A percentile compares a stretch with the other conserved stretches of the same genome.
Conservation (phyloP, 2,329 filamentous ascomycete species). For the Cadophora malorum region DNA sequence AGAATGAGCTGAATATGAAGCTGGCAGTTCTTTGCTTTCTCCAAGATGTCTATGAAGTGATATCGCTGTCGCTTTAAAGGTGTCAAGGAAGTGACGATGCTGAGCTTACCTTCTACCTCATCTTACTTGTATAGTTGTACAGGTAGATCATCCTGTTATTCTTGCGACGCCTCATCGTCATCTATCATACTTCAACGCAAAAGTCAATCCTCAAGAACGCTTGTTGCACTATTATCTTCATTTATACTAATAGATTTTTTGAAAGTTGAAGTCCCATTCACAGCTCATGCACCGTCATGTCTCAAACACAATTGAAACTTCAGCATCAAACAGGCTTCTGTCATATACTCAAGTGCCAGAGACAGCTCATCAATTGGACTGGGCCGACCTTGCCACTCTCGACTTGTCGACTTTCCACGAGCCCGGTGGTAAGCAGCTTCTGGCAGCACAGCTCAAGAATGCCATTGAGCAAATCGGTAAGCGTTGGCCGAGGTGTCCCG, state of each 20-base stretch:
- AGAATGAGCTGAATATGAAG: too few species aligned
- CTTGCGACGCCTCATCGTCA: background rate
- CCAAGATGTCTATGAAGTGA: too few species aligned
- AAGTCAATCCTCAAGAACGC: background rate
- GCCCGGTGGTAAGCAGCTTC: conserved; percentile 55
- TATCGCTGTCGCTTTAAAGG: too few species aligned
- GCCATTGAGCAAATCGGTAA: conserved; percentile 54
- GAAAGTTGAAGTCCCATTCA: background rate
- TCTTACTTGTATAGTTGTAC: too few species aligned
- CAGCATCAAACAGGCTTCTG: background rate
- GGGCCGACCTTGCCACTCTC: conserved; percentile 41
- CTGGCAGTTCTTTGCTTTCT: too few species aligned
- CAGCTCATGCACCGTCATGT: background rate
- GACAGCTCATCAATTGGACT: conserved; percentile 16
- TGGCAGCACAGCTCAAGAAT: conserved; percentile 57
- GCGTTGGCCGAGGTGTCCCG: too few species aligned
- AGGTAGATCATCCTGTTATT: background rate
- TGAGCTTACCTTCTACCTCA: too few species aligned
- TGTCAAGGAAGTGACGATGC: background rate
- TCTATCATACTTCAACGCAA: background rate
- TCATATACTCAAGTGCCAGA: conserved; percentile 11
- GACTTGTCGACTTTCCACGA: conserved; percentile 55
- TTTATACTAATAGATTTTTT: background rate
- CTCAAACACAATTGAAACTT: conserved; percentile 1
- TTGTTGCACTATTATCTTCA: background rate